Base-by-base conservation (phyloP, 495 filamentous ascomycete species). In the Podospora appendiculata region DNA sequence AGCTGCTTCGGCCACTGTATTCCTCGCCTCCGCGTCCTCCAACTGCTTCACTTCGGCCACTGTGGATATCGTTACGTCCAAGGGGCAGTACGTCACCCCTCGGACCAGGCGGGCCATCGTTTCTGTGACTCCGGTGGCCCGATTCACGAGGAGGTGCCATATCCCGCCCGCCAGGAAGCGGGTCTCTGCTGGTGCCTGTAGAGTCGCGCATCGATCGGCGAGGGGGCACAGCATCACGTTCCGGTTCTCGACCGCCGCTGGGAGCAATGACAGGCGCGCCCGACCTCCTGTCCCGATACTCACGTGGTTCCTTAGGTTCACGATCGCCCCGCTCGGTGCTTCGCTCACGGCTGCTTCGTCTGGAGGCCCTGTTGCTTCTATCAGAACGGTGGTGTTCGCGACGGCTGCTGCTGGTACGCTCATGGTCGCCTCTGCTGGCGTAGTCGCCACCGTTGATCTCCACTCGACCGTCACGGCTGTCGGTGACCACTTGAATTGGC, bases 311-410 rank as follows among this genome's bases (percentile, higher is more conserved):
- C 50, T 75, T 75, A 10, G 39, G 36, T 12, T 72, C 69, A 38
- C 67, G 62, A 1, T 71, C 69, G 5, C 25, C 25, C 47, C 65
- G 61, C 7, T 70, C 66, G 7, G 57, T 32, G 47, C 63, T 73
- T 14, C 70, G 69, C 46, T 75, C 71, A 16, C 70, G 66, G 51
- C 72, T 78, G 51, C 50, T 74, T 18, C 73, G 65, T 9, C 71
- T 64, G 4, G 72, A 73, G 10, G 60, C 46, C 14, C 73, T 63
- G 14, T 63, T 57, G 42, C 71, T 62, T 36, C 74, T 64, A 6
- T 76, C 73, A 4, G 63, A 60, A 9, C 72, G 68, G 44, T 57
- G 51, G 41, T 69, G 66, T 14, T 75, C 70, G 6, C 74, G 70
- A 32, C 73, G 67, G 32, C 74, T 65, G 49, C 67, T 63, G 32